These are phyloP conservation scores for Cercophora samala DNA, from an alignment of 495 filamentous ascomycete genomes.

Conservation along the genomic window DNA sequence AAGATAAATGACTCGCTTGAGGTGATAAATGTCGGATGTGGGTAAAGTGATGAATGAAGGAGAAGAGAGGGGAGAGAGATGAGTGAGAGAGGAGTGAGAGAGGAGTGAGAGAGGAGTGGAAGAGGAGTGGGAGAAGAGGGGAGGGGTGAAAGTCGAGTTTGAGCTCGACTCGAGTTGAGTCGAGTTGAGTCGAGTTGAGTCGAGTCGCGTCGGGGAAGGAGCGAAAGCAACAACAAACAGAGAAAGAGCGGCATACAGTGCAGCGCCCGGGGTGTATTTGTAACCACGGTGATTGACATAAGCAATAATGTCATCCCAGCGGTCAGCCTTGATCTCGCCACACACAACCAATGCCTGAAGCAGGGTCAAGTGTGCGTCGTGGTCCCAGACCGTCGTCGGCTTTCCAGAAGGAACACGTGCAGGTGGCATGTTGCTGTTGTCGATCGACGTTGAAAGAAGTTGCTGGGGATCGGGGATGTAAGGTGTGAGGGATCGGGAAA, in stretches of 20 bases:
- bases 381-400: constrained; percentile 32
- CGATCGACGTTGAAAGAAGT: too few species aligned
- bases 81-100: too few species aligned
- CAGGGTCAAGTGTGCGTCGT: constrained; percentile 34
- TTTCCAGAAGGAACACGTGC: constrained; percentile 8
- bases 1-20: neutral
- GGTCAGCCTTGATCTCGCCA: constrained; percentile 12
- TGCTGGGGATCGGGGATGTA: neutral
- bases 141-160: constrained; percentile 7
- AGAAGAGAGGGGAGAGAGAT: constrained; percentile 1
- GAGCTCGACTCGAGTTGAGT: too few species aligned
- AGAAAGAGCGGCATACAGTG: constrained; percentile 24
- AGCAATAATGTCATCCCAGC: constrained; percentile 29
- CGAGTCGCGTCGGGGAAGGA: too few species aligned
- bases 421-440: neutral
- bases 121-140: neutral
- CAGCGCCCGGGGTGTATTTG: constrained; percentile 29
- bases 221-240: constrained; percentile 6
- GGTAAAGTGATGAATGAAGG: neutral
- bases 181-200: too few species aligned
- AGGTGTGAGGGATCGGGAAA: neutral
- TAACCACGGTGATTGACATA: constrained; percentile 25
- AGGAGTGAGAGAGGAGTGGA: neutral
- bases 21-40: neutral
- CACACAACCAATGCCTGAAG: constrained; percentile 31